Percentiles rank a stretch among this genome's conserved stretches.
These are phyloP conservation scores for Candida quercuum DNA, from an alignment of 805 yeast genomes.

Conservation along the genomic window DNA sequence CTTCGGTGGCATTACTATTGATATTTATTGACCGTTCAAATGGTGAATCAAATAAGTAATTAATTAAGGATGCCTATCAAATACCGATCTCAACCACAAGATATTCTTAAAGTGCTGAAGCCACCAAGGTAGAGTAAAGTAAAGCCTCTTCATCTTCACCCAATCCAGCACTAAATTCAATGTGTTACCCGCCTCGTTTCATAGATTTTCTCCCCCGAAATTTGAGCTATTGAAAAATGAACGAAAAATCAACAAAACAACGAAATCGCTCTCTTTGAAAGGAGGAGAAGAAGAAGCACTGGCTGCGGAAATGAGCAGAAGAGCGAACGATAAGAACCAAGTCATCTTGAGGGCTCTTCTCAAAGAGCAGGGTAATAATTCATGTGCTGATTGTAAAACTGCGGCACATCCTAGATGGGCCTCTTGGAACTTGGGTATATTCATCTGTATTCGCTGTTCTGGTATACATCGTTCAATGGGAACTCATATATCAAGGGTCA, in stretches of 20 bases:
- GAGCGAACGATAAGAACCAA: slow-evolving; percentile 20
- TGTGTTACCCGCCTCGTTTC: too few species aligned
- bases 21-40: too few species aligned
- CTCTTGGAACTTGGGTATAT: slow-evolving; percentile 90
- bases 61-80: too few species aligned
- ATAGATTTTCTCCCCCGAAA: too few species aligned
- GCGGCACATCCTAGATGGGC: slow-evolving; percentile 97
- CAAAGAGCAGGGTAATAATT: slow-evolving; percentile 68
- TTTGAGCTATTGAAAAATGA: too few species aligned
- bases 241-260: neutral
- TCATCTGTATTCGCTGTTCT: slow-evolving; percentile 90
- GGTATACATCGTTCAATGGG: slow-evolving; percentile 96
- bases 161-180: too few species aligned
- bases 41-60: too few species aligned
- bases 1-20: too few species aligned
- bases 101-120: too few species aligned
- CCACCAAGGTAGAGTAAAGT: too few species aligned
- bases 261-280: neutral
- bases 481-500: slow-evolving; percentile 88
- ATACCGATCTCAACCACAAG: too few species aligned
- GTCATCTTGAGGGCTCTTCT: slow-evolving; percentile 67
- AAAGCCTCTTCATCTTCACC: too few species aligned
- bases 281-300: neutral
- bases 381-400: slow-evolving; percentile 89
- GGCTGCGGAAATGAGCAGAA: slow-evolving; percentile 9